phyloP scores from a whole-genome alignment of 164 flowering plant genomes.

The Tinospora cordifolia region DNA sequence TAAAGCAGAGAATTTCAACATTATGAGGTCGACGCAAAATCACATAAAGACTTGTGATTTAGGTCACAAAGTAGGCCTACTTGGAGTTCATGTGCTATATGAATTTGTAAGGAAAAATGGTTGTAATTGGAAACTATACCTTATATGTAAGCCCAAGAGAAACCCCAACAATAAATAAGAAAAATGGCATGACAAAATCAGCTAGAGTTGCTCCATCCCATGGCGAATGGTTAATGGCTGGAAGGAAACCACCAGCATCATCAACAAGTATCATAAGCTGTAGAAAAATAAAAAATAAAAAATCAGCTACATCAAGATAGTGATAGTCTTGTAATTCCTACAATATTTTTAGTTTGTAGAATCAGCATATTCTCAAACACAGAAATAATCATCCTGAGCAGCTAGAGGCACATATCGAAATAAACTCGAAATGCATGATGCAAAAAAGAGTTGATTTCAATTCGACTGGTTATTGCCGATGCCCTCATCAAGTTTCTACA shows the following conservation, averaged over 20 bases:
- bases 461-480: background rate
- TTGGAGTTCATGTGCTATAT: background rate
- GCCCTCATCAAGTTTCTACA: background rate
- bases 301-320: too few relatives aligned
- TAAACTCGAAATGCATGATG: background rate
- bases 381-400: background rate
- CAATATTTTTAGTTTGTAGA: background rate
- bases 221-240: slow-evolving; percentile 70
- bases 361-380: background rate
- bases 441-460: background rate
- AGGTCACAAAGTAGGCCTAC: background rate
- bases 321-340: background rate
- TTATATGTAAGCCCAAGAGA: slow-evolving; percentile 62
- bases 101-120: background rate
- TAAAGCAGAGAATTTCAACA: too few relatives aligned
- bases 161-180: slow-evolving; percentile 73
- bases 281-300: slow-evolving; percentile 12
- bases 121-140: slow-evolving; percentile 27
- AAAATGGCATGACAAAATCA: slow-evolving; percentile 82
- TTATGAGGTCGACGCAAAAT: too few relatives aligned
- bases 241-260: slow-evolving; percentile 56
- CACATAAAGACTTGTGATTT: background rate
- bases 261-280: slow-evolving; percentile 83
- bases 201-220: slow-evolving; percentile 75
- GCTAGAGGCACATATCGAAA: background rate